phyloP scores from a whole-genome alignment of 768 basidiomycete species.

The Calocybe gangraenosa region DNA sequence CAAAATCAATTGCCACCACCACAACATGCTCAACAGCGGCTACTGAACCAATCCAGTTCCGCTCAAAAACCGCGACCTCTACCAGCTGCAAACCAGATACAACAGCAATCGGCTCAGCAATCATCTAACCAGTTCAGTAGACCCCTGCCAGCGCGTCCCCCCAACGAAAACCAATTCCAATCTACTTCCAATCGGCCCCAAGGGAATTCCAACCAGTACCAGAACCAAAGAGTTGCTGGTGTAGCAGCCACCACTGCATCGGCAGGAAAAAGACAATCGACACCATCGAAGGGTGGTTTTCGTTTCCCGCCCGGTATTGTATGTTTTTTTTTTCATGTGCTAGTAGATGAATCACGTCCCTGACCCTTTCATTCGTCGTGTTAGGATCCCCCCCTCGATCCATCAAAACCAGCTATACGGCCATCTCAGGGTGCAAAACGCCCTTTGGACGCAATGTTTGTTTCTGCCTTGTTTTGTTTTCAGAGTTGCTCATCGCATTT shows the following conservation, averaged over 20 bases:
- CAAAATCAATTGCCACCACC: constrained; percentile 1
- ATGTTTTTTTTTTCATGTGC: constrained; percentile 11
- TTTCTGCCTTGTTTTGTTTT: no score
- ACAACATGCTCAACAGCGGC: neutral
- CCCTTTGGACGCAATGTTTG: constrained; percentile 28
- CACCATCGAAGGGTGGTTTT: constrained; percentile 45
- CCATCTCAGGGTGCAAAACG: constrained; percentile 25
- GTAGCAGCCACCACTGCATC: neutral
- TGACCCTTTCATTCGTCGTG: neutral
- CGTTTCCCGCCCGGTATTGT: constrained; percentile 46
- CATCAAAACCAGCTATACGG: constrained; percentile 8
- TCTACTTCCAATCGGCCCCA: constrained; percentile 3
- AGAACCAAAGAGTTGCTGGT: constrained; percentile 13
- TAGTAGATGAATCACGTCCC: neutral
- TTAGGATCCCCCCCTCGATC: constrained; percentile 17
- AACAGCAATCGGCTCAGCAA: constrained; percentile 4
- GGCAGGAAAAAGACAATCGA: constrained; percentile 19
- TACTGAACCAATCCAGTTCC: neutral
- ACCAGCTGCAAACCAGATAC: neutral
- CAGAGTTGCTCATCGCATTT: neutral
- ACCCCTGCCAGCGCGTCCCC: neutral
- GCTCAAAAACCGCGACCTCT: neutral
- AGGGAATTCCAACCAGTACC: constrained; percentile 15
- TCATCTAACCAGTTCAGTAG: constrained; percentile 3
- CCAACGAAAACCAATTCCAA: constrained; percentile 12